Base-by-base conservation (phyloP, 495 filamentous ascomycete genomes). In the Annulohypoxylon nitens region DNA sequence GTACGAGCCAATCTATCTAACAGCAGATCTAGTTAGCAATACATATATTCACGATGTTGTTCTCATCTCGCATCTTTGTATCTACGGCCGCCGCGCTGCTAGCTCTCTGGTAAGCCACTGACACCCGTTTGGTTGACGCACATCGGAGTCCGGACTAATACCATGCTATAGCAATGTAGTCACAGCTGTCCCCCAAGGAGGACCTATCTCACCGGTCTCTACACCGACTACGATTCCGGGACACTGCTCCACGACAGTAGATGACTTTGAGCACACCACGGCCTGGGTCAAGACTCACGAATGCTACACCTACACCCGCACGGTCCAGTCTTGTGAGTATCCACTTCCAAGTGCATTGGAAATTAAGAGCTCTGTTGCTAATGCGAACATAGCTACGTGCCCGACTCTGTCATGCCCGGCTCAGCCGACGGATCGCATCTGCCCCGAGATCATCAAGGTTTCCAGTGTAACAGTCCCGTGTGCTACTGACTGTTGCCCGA, bases 401-500 rank as follows among this genome's bases (percentile, higher is more conserved):
- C 71, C 76, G 18, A 70, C 66, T 5, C 37, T 71, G 25, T 65
- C 74, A 12, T 78, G 76, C 55, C n/a, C 65, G 23, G 26, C 70
- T 10, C 53, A 25, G 16, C 61, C 74, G 5, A 64, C 69, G 12
- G 74, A 74, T 36, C 55, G 62, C 16, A 8, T 69, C 33, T 82
- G 80, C 65, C 78, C 76, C 25, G 8, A 39, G n/a, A 55, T 70
- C 65, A 75, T 81, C 64, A 68, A 58, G 70, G 64, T 78, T 18
- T 79, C 76, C 10, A 78, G 69, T 58, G 57, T 72, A 0, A 67
- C 75, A 11, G 75, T 82, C 2, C 81, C 81, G n/a, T 83, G 81
- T 74, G 67, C 80, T 30, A 81, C 78, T 26, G 76, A 80, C 68
- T 83, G 81, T 74, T 84, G 83, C 75, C 79, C 81, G 16, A 73